Base-by-base conservation (phyloP, 805 yeast genomes). In the Debaryomyces tyrocola region DNA sequence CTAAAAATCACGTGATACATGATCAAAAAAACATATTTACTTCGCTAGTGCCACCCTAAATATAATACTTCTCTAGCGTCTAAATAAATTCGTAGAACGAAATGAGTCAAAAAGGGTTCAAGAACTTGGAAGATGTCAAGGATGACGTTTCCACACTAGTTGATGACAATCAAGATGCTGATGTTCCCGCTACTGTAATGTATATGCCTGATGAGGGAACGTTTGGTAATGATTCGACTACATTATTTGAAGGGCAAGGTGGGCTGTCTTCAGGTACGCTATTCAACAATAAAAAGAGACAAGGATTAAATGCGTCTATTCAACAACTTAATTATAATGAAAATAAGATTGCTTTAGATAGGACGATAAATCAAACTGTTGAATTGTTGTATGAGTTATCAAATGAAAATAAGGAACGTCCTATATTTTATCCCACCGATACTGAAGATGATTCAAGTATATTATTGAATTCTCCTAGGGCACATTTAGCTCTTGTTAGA, bases 271-370 rank as follows among this genome's bases (percentile, higher is more conserved):
- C 44, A 28, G 41, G 40, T 24, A 8, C 4, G 20, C 36, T 45
- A 28, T 41, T 21, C 6, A 36, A 21, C 14, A 24, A 18, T 15
- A 33, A 47, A 27, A 45, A 44, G 43, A 38, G 18, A 6, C 50
- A 36, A 28, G 51, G 73, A n/a, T 57, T 74, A 49, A 70, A 74
- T 39, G 72, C 85, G 1, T 85, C 90, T 43, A 62, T 85, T 28
- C 81, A 83, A 48, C 96, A 91, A 59, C 67, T 85, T 46, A 86
- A 81, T 50, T 92, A 87, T 62, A 89, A 89, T 59, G 83, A 84
- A 55, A 84, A 84, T 67, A 78, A 86, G 45, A 69, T 81, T 0
- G 76, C 85, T 0, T 69, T 91, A 45, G 85, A 82, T 48, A 70
- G 87, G 43, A 75, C 84, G 1, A 83, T 87, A 46, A 68, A 75